A percentile compares a stretch with the other conserved stretches of the same genome.
Conservation (phyloP, 2,329 filamentous ascomycete species). For the Fusarium protoensiforme region DNA sequence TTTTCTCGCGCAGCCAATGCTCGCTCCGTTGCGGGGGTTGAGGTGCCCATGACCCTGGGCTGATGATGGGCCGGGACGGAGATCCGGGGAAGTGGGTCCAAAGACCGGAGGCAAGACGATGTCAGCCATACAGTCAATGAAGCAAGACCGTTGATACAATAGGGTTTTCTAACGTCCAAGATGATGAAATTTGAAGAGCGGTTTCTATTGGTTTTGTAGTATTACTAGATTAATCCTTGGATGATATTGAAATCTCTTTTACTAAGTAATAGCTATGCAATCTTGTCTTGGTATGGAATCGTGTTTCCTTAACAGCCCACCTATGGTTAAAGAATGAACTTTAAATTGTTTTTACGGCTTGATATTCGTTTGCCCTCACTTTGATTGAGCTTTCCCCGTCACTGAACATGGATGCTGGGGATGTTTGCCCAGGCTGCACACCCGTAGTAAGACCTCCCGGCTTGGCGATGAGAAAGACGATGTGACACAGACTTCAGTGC, state of each 20-base stretch:
- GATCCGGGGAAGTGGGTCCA: constrained; percentile 11
- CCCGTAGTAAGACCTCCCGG: background rate
- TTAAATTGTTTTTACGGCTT: background rate
- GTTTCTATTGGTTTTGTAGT: background rate
- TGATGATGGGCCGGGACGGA: background rate
- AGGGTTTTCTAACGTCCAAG: background rate
- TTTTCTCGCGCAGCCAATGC: background rate
- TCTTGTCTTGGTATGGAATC: background rate
- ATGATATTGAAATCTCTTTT: background rate
- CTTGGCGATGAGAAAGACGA: background rate
- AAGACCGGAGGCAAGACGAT: background rate
- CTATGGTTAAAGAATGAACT: background rate
- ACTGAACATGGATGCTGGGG: background rate
- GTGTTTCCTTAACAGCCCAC: background rate
- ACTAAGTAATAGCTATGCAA: background rate
- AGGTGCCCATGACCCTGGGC: constrained; percentile 21
- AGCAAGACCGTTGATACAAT: background rate
- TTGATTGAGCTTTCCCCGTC: background rate
- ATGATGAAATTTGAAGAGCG: background rate
- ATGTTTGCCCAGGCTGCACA: background rate
- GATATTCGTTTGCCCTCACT: background rate
- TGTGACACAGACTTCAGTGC: background rate
- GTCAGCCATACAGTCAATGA: background rate
- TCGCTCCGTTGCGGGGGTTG: background rate
- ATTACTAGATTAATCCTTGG: background rate